These are phyloP conservation scores for Dryas alaskensis DNA, from an alignment of 306 rosid species.

Conservation along the genomic window DNA sequence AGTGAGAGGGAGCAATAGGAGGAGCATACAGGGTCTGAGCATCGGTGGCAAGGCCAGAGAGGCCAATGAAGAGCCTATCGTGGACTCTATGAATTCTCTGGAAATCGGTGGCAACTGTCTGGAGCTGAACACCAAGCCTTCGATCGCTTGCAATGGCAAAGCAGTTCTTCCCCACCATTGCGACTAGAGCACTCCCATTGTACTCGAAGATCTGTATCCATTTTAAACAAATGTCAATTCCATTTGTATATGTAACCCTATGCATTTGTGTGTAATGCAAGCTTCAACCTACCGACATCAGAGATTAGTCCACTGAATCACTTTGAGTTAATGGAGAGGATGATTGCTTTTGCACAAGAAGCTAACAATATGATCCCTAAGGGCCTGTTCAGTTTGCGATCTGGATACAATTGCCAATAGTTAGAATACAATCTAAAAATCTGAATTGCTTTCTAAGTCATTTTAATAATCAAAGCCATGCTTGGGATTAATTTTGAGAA, in stretches of 20 bases:
- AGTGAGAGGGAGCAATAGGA: neutral
- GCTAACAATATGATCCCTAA: neutral
- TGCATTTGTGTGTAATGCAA: neutral
- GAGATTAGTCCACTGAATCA: neutral
- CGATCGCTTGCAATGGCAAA: constrained; percentile 98
- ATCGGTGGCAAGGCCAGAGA: constrained; percentile 92
- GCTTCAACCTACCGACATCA: constrained; percentile 34
- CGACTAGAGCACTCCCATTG: constrained; percentile 91
- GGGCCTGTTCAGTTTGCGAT: neutral
- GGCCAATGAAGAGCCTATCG: constrained; percentile 77
- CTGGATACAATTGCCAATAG: too few relatives aligned
- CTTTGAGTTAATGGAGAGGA: neutral
- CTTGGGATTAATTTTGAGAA: too few relatives aligned
- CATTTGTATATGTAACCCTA: neutral
- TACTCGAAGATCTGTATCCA: constrained; percentile 75
- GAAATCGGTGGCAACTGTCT: constrained; percentile 92
- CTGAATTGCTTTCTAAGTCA: too few relatives aligned
- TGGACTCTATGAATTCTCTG: constrained; percentile 73
- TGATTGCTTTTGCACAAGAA: neutral
- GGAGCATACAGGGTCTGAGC: constrained; percentile 78
- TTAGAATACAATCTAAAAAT: too few relatives aligned
- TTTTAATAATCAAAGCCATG: too few relatives aligned
- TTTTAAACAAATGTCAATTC: neutral
- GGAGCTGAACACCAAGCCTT: constrained; percentile 94
- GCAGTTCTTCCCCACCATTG: constrained; percentile 98